A percentile compares a stretch with the other conserved stretches of the same genome.
Evolutionary conservation across 2,329 filamentous ascomycete species (phyloP).

Genomic region (Ophiostoma fasciatum): DNA sequence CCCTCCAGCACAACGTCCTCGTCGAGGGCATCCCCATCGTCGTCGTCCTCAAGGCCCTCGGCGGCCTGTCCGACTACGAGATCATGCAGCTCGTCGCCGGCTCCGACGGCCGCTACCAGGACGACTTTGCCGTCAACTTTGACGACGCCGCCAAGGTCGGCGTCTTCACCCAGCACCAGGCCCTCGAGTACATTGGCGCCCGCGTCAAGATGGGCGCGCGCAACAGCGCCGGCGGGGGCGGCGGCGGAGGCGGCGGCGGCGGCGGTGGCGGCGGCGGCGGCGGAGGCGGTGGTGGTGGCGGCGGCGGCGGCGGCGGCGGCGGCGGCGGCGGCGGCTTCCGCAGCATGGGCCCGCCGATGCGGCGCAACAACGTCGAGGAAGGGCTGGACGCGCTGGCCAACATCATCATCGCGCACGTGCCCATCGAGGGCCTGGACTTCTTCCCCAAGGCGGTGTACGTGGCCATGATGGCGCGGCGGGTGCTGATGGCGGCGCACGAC

Average conservation of each 20-base stretch:
- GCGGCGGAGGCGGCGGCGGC: conserved; percentile 1
- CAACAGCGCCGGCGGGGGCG: conserved; percentile 20
- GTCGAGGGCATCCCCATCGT: conserved; percentile 92
- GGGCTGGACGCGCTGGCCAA: conserved; percentile 85
- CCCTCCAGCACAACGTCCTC: conserved; percentile 82
- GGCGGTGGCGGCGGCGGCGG: conserved; percentile 22
- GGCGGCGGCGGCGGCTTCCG: conserved; percentile 23
- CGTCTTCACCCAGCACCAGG: conserved; percentile 88
- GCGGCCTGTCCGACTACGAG: conserved; percentile 86
- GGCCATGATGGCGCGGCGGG: conserved; percentile 92
- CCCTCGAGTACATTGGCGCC: conserved; percentile 78
- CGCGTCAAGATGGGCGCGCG: conserved; percentile 77
- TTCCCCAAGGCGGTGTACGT: conserved; percentile 95
- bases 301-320: conserved; percentile 1
- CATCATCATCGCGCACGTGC: conserved; percentile 87
- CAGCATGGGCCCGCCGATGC: conserved; percentile 36
- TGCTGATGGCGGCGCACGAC: conserved; percentile 86
- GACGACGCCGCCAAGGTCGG: conserved; percentile 76
- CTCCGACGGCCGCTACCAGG: conserved; percentile 75
- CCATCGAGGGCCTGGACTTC: conserved; percentile 83
- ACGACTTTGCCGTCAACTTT: conserved; percentile 90
- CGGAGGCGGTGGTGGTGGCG: no score
- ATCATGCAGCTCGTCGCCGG: conserved; percentile 86
- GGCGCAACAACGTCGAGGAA: conserved; percentile 76
- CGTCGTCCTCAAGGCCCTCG: conserved; percentile 83